Evolutionary conservation across 2,329 filamentous ascomycete genomes (phyloP).

Genomic region (Venturia nashicola): DNA sequence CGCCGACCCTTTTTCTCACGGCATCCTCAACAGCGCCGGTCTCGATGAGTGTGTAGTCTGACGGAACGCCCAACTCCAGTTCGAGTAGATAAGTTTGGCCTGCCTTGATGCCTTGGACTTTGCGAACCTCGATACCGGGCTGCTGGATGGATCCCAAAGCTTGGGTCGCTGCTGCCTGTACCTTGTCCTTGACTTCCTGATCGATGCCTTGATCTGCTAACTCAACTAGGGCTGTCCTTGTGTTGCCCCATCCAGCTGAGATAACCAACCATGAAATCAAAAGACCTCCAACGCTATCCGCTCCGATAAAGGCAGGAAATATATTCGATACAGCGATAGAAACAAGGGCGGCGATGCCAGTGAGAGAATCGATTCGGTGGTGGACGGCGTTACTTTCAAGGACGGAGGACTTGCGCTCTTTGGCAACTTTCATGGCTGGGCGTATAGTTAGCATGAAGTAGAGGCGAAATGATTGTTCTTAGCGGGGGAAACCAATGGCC

Average conservation of each 20-base stretch:
- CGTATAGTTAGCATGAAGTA: constrained; percentile 15
- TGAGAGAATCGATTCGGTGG: constrained; percentile 86
- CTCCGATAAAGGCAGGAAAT: constrained; percentile 73
- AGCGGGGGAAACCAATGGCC: neutral
- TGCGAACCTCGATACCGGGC: constrained; percentile 55
- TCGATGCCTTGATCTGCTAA: constrained; percentile 86
- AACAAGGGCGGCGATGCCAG: constrained; percentile 80
- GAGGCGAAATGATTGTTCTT: neutral
- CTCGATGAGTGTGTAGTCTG: constrained; percentile 61
- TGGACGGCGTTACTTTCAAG: constrained; percentile 72
- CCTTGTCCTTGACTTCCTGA: constrained; percentile 62
- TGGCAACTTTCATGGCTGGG: constrained; percentile 85
- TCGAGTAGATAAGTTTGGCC: constrained; percentile 95
- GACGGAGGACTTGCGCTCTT: constrained; percentile 87
- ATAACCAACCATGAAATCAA: constrained; percentile 91
- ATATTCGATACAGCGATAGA: constrained; percentile 86
- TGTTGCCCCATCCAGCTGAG: constrained; percentile 80
- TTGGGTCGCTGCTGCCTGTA: constrained; percentile 48
- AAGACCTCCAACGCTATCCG: constrained; percentile 87
- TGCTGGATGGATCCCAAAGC: constrained; percentile 25
- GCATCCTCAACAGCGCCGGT: constrained; percentile 58
- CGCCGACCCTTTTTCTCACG: constrained; percentile 60
- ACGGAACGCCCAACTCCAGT: constrained; percentile 70
- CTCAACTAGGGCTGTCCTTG: constrained; percentile 67
- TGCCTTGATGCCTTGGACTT: constrained; percentile 82